Conservation (phyloP, 805 yeast genomes). For the Metschnikowia colocasiae region DNA sequence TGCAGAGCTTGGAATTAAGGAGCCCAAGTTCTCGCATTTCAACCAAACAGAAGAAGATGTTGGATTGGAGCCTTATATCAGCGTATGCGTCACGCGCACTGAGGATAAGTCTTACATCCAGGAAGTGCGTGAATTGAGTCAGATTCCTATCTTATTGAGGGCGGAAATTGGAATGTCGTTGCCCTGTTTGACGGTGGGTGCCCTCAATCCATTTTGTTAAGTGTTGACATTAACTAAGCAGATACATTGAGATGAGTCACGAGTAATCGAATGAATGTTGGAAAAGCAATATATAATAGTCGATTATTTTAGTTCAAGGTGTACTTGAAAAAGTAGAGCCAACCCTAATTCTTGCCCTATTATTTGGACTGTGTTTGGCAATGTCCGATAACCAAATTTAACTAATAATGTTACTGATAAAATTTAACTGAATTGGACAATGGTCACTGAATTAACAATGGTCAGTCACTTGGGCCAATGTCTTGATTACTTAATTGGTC, state of each 20-base stretch:
- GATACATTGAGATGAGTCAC: background rate
- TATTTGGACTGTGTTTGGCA: background rate
- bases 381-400: too few relatives aligned
- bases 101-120: slow-evolving; percentile 68
- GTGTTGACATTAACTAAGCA: background rate
- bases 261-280: background rate
- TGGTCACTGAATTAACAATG: too few relatives aligned
- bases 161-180: slow-evolving; percentile 94
- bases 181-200: slow-evolving; percentile 90
- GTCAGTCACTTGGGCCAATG: background rate
- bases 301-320: background rate
- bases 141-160: slow-evolving; percentile 79
- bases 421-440: too few relatives aligned
- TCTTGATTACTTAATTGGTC: background rate
- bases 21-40: slow-evolving; percentile 38
- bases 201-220: slow-evolving; percentile 74
- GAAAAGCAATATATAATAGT: background rate
- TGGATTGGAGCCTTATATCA: slow-evolving; percentile 54
- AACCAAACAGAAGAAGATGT: slow-evolving; percentile 16
- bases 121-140: slow-evolving; percentile 71
- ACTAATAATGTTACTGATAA: too few relatives aligned
- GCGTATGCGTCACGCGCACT: slow-evolving; percentile 51
- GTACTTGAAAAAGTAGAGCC: background rate
- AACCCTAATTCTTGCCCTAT: background rate
- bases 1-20: slow-evolving; percentile 44